These are phyloP conservation scores for Carex myosuroides DNA, from an alignment of 176 grass and related monocot genomes.

Conservation along the genomic window DNA sequence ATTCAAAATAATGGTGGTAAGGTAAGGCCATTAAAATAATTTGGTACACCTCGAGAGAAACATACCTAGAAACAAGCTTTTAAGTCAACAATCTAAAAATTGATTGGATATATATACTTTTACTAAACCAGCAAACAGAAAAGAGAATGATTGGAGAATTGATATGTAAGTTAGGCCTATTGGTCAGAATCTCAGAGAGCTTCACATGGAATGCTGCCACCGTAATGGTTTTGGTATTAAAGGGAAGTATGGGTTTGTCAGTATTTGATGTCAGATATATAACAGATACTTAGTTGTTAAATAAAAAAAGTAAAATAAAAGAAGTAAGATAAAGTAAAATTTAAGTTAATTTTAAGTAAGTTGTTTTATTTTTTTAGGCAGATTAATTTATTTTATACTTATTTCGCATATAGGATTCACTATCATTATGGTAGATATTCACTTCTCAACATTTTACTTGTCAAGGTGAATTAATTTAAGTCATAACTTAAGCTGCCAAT, in stretches of 20 bases:
- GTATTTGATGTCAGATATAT: neutral
- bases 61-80: neutral
- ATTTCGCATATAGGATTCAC: too few species aligned
- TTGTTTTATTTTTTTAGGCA: too few species aligned
- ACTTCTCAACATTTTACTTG: too few species aligned
- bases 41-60: neutral
- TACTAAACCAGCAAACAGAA: neutral
- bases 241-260: constrained; percentile 13
- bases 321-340: too few species aligned
- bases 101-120: neutral
- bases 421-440: too few species aligned
- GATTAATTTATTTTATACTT: too few species aligned
- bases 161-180: neutral
- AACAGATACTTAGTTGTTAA: neutral
- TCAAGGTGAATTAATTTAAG: too few species aligned
- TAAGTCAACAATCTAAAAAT: neutral
- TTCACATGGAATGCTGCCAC: constrained; percentile 14
- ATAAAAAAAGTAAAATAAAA: too few species aligned
- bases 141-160: neutral
- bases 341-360: too few species aligned
- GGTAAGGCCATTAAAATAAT: neutral
- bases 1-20: too few species aligned
- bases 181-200: neutral
- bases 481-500: too few species aligned
- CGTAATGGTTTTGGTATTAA: neutral